phyloP scores from a whole-genome alignment of 805 yeast species.

The Debaryomyces tyrocola region DNA sequence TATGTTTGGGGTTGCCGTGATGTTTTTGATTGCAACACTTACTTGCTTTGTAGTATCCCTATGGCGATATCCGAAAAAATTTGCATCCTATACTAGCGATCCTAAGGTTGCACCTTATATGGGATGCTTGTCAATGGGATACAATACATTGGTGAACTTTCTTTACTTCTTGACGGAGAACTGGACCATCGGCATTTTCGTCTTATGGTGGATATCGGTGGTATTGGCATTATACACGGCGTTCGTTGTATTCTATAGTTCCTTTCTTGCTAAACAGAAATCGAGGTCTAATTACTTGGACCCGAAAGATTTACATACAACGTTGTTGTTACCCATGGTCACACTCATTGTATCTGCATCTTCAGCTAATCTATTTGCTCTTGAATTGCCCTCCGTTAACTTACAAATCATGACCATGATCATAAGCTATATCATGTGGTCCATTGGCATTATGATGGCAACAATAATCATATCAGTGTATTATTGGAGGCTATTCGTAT shows the following conservation, averaged over 20 bases:
- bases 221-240: slow-evolving; percentile 55
- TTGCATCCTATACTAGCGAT: slow-evolving; percentile 21
- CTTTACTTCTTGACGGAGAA: slow-evolving; percentile 45
- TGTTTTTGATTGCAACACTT: slow-evolving; percentile 46
- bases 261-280: slow-evolving; percentile 41
- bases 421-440: slow-evolving; percentile 61
- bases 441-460: slow-evolving; percentile 65
- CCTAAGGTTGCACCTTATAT: slow-evolving; percentile 58
- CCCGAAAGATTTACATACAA: slow-evolving; percentile 47
- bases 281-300: slow-evolving; percentile 19
- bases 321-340: slow-evolving; percentile 73
- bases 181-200: slow-evolving; percentile 54
- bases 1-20: slow-evolving; percentile 59
- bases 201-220: slow-evolving; percentile 74
- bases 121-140: slow-evolving; percentile 87
- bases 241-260: slow-evolving; percentile 56
- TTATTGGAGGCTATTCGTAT: slow-evolving; percentile 56
- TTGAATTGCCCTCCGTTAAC: slow-evolving; percentile 38
- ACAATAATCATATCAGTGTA: slow-evolving; percentile 56
- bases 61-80: slow-evolving; percentile 26
- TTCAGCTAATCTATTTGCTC: slow-evolving; percentile 58
- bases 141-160: slow-evolving; percentile 62
- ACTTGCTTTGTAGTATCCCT: slow-evolving; percentile 43
- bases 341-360: slow-evolving; percentile 76
- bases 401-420: slow-evolving; percentile 54